These are phyloP conservation scores for Yamadazyma olivae DNA, from an alignment of 805 yeast species.

Conservation along the genomic window DNA sequence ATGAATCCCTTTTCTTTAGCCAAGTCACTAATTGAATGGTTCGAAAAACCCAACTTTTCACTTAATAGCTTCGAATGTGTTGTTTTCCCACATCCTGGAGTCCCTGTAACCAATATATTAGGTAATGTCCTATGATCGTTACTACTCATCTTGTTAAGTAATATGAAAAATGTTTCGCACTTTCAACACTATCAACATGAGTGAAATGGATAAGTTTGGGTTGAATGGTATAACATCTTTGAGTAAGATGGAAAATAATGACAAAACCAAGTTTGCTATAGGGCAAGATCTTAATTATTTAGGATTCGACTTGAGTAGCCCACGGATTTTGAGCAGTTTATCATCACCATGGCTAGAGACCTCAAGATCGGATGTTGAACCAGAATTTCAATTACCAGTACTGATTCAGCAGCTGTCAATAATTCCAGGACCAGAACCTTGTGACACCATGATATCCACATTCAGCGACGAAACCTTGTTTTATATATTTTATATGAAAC, in stretches of 20 bases:
- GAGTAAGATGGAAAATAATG: conserved; percentile 59
- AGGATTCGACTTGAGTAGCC: conserved; percentile 56
- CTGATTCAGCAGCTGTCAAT: conserved; percentile 30
- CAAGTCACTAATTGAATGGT: conserved; percentile 71
- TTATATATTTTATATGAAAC: conserved; percentile 89
- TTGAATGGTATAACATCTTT: conserved; percentile 60
- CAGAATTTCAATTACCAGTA: conserved; percentile 66
- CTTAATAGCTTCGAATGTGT: conserved; percentile 53
- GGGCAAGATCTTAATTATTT: conserved; percentile 71
- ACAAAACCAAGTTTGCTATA: conserved; percentile 62
- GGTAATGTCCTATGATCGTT: conserved; percentile 31
- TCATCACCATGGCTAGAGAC: conserved; percentile 97
- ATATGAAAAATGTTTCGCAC: background rate
- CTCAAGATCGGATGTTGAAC: conserved; percentile 85
- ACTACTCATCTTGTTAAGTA: background rate
- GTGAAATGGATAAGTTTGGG: conserved; percentile 63
- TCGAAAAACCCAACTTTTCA: conserved; percentile 25
- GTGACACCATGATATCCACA: conserved; percentile 49
- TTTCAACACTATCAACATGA: conserved; percentile 5
- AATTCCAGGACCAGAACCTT: conserved; percentile 39
- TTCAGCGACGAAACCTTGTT: conserved; percentile 91
- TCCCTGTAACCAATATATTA: conserved; percentile 89
- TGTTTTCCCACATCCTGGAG: conserved; percentile 91
- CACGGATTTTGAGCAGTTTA: conserved; percentile 57
- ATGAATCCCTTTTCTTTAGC: conserved; percentile 76